Percentiles rank a stretch among this genome's conserved stretches.
Evolutionary conservation across 2,329 filamentous ascomycete species (phyloP).

Genomic region (Ceratocystiopsis sp.): DNA sequence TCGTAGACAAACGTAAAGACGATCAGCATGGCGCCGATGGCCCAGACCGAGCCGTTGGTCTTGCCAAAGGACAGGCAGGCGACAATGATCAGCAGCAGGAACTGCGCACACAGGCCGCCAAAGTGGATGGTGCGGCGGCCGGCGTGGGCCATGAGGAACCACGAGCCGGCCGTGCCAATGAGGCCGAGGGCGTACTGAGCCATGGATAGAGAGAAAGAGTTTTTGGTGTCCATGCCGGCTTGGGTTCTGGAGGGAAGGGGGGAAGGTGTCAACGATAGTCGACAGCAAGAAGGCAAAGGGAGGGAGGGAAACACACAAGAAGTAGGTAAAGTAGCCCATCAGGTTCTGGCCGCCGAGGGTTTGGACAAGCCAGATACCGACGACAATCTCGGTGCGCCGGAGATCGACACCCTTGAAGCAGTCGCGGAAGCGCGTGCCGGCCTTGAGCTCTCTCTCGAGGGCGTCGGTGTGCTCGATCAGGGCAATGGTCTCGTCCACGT

Average conservation of each 20-base stretch:
- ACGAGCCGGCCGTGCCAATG: constrained; percentile 25
- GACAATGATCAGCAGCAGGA: constrained; percentile 22
- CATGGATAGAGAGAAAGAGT: constrained; percentile 20
- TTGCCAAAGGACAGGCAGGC: constrained; percentile 20
- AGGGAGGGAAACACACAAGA: constrained; percentile 17
- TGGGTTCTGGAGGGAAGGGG: too few relatives aligned
- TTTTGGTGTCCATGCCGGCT: too few relatives aligned
- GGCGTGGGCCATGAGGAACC: constrained; percentile 23
- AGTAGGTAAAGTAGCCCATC: constrained; percentile 18
- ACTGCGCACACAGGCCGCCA: constrained; percentile 19
- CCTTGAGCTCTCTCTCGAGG: not conserved
- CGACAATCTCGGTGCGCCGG: constrained; percentile 27
- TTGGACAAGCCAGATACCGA: constrained; percentile 22
- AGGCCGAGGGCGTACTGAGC: constrained; percentile 26
- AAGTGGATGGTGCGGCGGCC: constrained; percentile 28
- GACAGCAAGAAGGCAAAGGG: too few relatives aligned
- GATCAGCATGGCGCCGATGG: constrained; percentile 21
- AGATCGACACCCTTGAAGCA: constrained; percentile 30
- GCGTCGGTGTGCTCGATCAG: constrained; percentile 42
- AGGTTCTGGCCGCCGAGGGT: constrained; percentile 22
- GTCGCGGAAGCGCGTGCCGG: constrained; percentile 25
- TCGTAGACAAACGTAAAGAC: constrained; percentile 19
- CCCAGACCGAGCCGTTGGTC: constrained; percentile 19
- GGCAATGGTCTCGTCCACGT: constrained; percentile 27
- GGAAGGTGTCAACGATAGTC: too few relatives aligned